phyloP scores from a whole-genome alignment of 768 basidiomycete genomes.

The Candolleomyces aberdarensis region DNA sequence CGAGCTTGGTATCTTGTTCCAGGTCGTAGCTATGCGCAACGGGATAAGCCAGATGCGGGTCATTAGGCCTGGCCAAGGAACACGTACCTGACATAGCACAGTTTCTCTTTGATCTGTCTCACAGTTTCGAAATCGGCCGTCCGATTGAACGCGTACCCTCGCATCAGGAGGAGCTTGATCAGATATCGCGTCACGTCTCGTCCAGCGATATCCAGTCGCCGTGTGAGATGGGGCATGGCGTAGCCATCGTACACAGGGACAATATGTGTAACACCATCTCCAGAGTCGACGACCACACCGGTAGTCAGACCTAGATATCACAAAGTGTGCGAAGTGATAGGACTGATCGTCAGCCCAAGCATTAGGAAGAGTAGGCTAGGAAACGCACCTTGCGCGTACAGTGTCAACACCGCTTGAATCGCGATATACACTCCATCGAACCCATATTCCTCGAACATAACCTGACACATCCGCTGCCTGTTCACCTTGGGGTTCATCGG shows the following conservation, averaged over 20 bases:
- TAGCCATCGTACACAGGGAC: conserved; percentile 98
- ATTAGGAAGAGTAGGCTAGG: not conserved
- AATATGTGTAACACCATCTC: conserved; percentile 98
- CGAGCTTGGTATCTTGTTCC: conserved; percentile 88
- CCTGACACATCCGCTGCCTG: conserved; percentile 90
- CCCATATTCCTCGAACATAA: conserved; percentile 99
- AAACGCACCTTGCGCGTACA: conserved; percentile 92
- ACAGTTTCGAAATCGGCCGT: conserved; percentile 99
- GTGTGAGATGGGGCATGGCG: conserved; percentile 91
- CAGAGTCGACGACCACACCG: conserved; percentile 98
- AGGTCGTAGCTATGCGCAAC: conserved; percentile 99
- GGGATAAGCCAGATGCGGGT: too few species aligned
- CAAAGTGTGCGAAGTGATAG: not conserved
- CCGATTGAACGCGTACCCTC: conserved; percentile 99
- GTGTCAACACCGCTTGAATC: conserved; percentile 95
- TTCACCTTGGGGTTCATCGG: conserved; percentile 98
- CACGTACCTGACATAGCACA: conserved; percentile 92
- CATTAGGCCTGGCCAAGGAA: not conserved
- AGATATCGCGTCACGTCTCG: conserved; percentile 97
- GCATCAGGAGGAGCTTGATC: conserved; percentile 99
- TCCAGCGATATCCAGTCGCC: conserved; percentile 94
- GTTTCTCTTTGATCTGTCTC: conserved; percentile 96
- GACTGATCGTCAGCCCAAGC: not conserved
- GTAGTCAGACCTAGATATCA: conserved; percentile 79
- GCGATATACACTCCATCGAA: conserved; percentile 96